Base-by-base conservation (phyloP, 2,329 filamentous ascomycete genomes). In the Madurella fahalii region DNA sequence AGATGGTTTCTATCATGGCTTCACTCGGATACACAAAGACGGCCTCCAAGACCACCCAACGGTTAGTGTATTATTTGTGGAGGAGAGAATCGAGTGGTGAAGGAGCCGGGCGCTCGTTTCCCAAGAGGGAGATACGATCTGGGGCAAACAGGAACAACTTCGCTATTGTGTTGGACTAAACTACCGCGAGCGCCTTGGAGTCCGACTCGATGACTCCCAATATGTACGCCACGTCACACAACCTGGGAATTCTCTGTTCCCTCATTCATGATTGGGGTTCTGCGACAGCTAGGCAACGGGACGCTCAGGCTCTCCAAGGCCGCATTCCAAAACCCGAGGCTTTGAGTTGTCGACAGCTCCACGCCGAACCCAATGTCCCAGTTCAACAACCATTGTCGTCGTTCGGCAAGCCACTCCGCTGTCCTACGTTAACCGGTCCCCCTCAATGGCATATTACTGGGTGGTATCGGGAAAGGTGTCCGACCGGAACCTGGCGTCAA, bases 41-140 rank as follows among this genome's bases (percentile, higher is more conserved):
- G 9, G 75, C 82, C 63, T 80, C 77, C 60, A 96, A 95, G 72
- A 76, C 84, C 60, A 94, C 89, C 1, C 79, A 86, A 43, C 95
- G 96, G 71, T 76, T 99, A 48, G 84, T 90, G 18, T 97, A 96
- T 70, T 92, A 91, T 60, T 77, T 97, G n/a, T 96, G 92, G 88
- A 81, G 74, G 61, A 79, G 80, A 56, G 68, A 59, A 7, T 62
- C 61, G 9, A 53, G 50, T 7, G 34, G 56, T 18, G 61, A 65
- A 16, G 57, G 42, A 32, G 51, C 56, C 30, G 52, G 58, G 47
- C 63, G 60, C 47, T 67, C 66, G 12, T 89, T 86, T 66, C 77
- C 77, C 56, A 97, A 97, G 72, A 80, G 82, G 58, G 87, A 94
- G 68, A 69, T 96, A 40, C 86, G 89, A 58, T 80, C 89, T 18